phyloP scores from a whole-genome alignment of 345 rosid genomes.

The Cardiospermum halicacabum region DNA sequence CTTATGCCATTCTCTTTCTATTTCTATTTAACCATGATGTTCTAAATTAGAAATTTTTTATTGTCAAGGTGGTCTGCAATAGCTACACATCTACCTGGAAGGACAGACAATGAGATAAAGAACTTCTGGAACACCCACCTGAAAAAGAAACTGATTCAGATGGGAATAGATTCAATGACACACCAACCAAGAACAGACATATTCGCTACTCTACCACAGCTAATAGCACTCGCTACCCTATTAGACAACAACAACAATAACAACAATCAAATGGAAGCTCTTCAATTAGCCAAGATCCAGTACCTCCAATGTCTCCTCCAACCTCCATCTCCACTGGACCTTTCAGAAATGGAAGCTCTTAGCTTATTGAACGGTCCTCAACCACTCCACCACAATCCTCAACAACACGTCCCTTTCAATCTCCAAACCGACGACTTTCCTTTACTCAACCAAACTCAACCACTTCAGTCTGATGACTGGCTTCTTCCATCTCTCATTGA shows the following conservation, averaged over 20 bases:
- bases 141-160: constrained; percentile 65
- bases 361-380: constrained; percentile 26
- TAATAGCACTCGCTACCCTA: constrained; percentile 51
- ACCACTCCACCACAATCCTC: constrained; percentile 51
- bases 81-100: constrained; percentile 54
- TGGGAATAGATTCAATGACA: constrained; percentile 87
- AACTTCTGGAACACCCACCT: constrained; percentile 74
- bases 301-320: constrained; percentile 40
- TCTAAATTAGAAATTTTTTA: background rate
- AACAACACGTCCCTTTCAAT: constrained; percentile 47
- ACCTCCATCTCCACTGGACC: constrained; percentile 20
- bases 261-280: constrained; percentile 52
- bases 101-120: constrained; percentile 68
- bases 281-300: constrained; percentile 46
- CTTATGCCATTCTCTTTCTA: too few relatives aligned
- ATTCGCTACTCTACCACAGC: constrained; percentile 50
- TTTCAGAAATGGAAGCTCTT: constrained; percentile 33
- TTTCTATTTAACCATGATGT: too few relatives aligned
- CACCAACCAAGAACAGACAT: constrained; percentile 68
- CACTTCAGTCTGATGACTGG: constrained; percentile 27
- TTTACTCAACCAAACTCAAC: constrained; percentile 43
- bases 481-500: constrained; percentile 26
- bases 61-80: constrained; percentile 61
- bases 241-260: constrained; percentile 42
- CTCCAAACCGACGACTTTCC: too few relatives aligned